Base-by-base conservation (phyloP, 306 rosid genomes). In the Vigna mungo region DNA sequence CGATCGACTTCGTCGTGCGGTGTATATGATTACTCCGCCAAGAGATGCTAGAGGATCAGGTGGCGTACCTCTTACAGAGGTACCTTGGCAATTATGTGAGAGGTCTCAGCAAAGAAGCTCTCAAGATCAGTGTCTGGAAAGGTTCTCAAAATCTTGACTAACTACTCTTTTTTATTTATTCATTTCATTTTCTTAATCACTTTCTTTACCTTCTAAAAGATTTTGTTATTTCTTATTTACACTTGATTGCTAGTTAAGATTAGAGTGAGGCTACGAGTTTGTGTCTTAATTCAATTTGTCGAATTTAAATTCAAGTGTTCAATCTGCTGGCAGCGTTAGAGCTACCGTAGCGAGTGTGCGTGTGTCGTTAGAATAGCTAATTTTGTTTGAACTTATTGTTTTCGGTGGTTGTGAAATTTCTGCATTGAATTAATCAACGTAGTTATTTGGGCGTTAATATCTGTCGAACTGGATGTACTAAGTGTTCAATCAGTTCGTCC, bases 11-110 rank as follows among this genome's bases (percentile, higher is more conserved):
- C 70, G 53, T 48, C 18, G 49, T 30, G 41, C 59, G 65, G 72
- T 4, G 74, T 83, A 20, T 75, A 78, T 71, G 83, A 87, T 84
- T 70, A 32, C 55, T 56, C 68, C 63, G 84, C 54, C 30, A 73
- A 81, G 77, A 67, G 84, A 95, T 95, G 99, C 91, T 95, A 91
- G 99, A 95, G 90, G 99, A 95, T 88, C 97, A 95, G 85, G 99
- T 95, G 44, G 97, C 99, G 76, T 72, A 82, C 89, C 91, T 95
- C 73, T 88, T 95, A 86, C 94, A 92, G 90, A 92, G 86, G 91
- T 95, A 92, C 91, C 96, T 95, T 61, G 99, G 99, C 81, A 91
- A 91, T 62, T 95, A 95, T 52, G 97, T 95, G n/a, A 84, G 87
- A 56, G 97, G 97, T 11, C 90, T 95, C 88, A 95, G 79, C 86